Base-by-base conservation (phyloP, 164 flowering plant genomes). In the Chimonanthus praecox region DNA sequence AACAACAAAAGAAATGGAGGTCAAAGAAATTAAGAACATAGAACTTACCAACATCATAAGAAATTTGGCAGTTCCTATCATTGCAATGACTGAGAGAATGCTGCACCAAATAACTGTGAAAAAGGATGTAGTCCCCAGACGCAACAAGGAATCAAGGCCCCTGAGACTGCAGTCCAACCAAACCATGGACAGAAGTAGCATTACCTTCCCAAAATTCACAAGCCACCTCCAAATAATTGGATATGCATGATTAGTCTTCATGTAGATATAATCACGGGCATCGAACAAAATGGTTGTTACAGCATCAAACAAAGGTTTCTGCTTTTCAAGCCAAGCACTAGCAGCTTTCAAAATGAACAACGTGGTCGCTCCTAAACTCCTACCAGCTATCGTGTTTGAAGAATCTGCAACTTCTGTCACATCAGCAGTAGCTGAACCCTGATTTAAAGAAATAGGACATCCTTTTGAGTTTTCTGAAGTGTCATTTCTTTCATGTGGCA, bases 91-190 rank as follows among this genome's bases (percentile, higher is more conserved):
- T n/a, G 99, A 91, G 73, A 95, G 75, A 73, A 87, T 76, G 78
- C 90, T 83, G 84, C 88, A 92, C 99, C 99, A 95, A 66, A 93
- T 46, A 62, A 93, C 85, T 13, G 90, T 76, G 76, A 95, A 88
- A 78, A 93, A 85, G 61, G 97, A 90, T 71, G 99, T 82, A 9
- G 98, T 90, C 60, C 99, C 97, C 89, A 93, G 79, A 58, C 89
- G 92, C 33, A 89, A 49, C 78, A 92, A 85, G 58, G 97, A 93
- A 70, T 88, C 87, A 48, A 91, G 81, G 67, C 99, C 99, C 79
- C 97, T 84, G 66, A 93, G 73, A 76, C 89, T 68, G 75, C 94
- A 93, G 79, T 90, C 90, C 85, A 95, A 76, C 97, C 98, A 93
- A 70, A 93, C 78, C 87, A 90, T 78, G 45, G 87, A 82, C 67